These are phyloP conservation scores for Neurospora intermedia DNA, from an alignment of 495 filamentous ascomycete genomes.

Conservation along the genomic window DNA sequence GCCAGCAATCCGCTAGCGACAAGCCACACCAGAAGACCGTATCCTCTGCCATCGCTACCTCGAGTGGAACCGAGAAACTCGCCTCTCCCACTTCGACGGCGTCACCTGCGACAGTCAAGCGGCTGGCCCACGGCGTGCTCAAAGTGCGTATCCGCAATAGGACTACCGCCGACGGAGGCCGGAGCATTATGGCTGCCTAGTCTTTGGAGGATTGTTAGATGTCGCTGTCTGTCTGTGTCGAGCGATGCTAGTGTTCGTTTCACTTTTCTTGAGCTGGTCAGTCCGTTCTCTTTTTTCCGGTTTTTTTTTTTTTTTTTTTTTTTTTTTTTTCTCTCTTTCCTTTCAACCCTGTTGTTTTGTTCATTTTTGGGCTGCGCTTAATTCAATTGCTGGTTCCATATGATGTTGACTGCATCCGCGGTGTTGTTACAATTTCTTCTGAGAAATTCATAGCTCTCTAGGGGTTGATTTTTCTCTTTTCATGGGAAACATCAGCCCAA, in stretches of 20 bases:
- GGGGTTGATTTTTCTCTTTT: neutral
- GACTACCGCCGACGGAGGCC: conserved; percentile 46
- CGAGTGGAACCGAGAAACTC: neutral
- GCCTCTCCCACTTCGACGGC: neutral
- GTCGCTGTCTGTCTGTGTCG: neutral
- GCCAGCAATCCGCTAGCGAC: neutral
- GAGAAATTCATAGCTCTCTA: neutral
- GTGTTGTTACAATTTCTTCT: neutral
- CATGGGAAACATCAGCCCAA: neutral
- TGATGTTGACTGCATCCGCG: neutral
- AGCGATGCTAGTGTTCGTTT: neutral
- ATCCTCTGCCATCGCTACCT: neutral
- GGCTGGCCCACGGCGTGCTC: conserved; percentile 35
- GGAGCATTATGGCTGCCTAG: conserved; percentile 38
- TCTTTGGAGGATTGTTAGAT: neutral
- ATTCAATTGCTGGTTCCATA: neutral
- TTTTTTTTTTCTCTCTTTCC: neutral
- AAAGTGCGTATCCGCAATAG: conserved; percentile 44
- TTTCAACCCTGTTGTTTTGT: neutral
- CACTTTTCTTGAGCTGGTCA: neutral
- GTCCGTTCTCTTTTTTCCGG: neutral
- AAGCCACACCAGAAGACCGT: neutral
- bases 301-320: neutral
- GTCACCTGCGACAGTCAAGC: conserved; percentile 14
- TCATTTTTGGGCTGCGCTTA: neutral